These are phyloP conservation scores for Hibiscus mutabilis DNA, from an alignment of 345 rosid species.

Conservation along the genomic window DNA sequence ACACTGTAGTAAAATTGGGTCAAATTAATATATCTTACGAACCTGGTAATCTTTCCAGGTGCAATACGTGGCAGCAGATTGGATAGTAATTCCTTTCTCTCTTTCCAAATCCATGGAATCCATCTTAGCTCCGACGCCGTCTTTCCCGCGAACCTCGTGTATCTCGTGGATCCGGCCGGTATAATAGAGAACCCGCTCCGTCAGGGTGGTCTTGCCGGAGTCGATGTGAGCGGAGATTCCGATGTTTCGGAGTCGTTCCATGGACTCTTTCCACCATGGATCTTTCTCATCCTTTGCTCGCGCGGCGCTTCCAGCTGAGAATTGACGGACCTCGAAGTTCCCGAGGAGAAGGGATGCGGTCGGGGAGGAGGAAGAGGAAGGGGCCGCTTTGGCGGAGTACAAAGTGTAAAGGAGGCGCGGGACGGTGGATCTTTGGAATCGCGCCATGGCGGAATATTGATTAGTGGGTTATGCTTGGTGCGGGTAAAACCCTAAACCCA, in stretches of 20 bases:
- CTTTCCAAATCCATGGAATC: slow-evolving; percentile 98
- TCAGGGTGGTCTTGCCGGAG: slow-evolving; percentile 97
- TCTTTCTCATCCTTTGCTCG: slow-evolving; percentile 80
- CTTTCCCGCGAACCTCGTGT: slow-evolving; percentile 94
- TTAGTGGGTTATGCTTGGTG: not conserved
- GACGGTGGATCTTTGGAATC: slow-evolving; percentile 36
- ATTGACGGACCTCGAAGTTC: slow-evolving; percentile 47
- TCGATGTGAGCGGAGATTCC: slow-evolving; percentile 99
- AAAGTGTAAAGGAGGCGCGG: slow-evolving; percentile 43
- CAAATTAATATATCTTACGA: not conserved
- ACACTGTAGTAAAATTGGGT: not conserved
- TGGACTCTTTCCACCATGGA: slow-evolving; percentile 97
- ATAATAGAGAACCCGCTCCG: slow-evolving; percentile 83
- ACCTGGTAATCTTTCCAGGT: slow-evolving; percentile 95
- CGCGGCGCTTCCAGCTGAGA: slow-evolving; percentile 62
- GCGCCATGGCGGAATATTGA: slow-evolving; percentile 31
- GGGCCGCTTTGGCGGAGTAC: slow-evolving; percentile 16
- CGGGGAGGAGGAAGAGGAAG: slow-evolving; percentile 37
- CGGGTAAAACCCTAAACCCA: slow-evolving; percentile 32
- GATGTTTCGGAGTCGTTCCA: slow-evolving; percentile 76
- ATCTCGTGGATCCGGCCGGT: slow-evolving; percentile 97
- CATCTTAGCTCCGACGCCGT: slow-evolving; percentile 99
- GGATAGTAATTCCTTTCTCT: slow-evolving; percentile 96
- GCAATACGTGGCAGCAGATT: slow-evolving; percentile 97
- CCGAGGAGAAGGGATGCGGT: slow-evolving; percentile 52